Percentiles rank a stretch among this genome's conserved stretches.
Evolutionary conservation across 805 yeast genomes (phyloP).

Genomic region (Candida montana): DNA sequence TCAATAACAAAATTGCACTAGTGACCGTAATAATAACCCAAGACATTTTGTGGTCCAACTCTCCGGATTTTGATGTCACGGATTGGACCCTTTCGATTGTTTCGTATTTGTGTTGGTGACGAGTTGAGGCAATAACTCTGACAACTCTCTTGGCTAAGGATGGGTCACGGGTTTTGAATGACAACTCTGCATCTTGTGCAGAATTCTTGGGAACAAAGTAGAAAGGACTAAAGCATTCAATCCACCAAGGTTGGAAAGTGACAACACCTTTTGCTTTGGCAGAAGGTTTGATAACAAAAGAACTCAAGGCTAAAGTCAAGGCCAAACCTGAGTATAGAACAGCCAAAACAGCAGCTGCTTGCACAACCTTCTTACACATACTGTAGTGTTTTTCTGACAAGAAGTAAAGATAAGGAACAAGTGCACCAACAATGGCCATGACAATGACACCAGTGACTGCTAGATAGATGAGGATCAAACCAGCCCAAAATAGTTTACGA

Average conservation of each 20-base stretch:
- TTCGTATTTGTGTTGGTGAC: conserved; percentile 32
- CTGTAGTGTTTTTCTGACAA: conserved; percentile 38
- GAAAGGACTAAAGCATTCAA: conserved; percentile 51
- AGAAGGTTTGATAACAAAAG: conserved; percentile 54
- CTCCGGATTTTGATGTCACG: conserved; percentile 28
- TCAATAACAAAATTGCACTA: conserved; percentile 43
- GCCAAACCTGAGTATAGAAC: conserved; percentile 51
- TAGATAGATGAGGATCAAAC: conserved; percentile 45
- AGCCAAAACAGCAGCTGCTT: conserved; percentile 45
- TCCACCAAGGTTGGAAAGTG: conserved; percentile 76
- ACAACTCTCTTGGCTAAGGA: conserved; percentile 19
- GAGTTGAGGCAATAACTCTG: conserved; percentile 56
- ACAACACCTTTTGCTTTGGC: conserved; percentile 42
- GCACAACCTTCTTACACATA: conserved; percentile 50
- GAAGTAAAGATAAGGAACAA: conserved; percentile 54
- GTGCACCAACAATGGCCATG: conserved; percentile 66
- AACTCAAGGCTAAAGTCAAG: conserved; percentile 39
- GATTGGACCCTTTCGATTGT: conserved; percentile 24
- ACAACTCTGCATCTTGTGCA: conserved; percentile 40
- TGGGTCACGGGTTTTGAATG: conserved; percentile 43
- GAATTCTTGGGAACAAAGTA: conserved; percentile 58
- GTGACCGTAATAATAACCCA: conserved; percentile 38
- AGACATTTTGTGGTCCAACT: conserved; percentile 46
- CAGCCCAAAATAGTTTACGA: conserved; percentile 41
- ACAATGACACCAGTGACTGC: conserved; percentile 52